Evolutionary conservation across 176 grass and related monocot genomes (phyloP).

Genomic region (Tuctoria greenei): DNA sequence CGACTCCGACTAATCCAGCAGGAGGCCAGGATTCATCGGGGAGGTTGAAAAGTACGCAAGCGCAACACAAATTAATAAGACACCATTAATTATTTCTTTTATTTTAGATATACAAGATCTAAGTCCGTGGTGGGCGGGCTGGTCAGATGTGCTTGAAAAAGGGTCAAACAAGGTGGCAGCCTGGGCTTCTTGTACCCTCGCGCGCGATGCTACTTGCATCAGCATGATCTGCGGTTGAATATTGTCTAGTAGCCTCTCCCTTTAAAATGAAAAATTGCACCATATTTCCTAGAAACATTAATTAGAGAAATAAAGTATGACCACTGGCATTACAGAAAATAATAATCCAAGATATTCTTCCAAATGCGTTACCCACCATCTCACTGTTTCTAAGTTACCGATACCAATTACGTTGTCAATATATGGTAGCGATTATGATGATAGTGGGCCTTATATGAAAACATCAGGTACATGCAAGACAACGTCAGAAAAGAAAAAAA

Average conservation of each 20-base stretch:
- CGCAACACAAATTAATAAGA: too few relatives aligned
- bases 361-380: too few relatives aligned
- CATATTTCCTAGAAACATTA: too few relatives aligned
- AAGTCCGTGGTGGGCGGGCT: constrained; percentile 19
- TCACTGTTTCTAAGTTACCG: not conserved
- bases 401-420: too few relatives aligned
- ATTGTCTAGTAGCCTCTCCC: not conserved
- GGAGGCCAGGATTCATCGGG: not conserved
- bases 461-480: not conserved
- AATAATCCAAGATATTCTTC: not conserved
- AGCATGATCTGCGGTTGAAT: not conserved
- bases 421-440: not conserved
- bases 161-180: constrained; percentile 40
- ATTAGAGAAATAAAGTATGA: too few relatives aligned
- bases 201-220: not conserved
- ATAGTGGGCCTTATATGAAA: not conserved
- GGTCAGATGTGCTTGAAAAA: constrained; percentile 15
- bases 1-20: not conserved
- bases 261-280: too few relatives aligned
- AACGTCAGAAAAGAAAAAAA: too few relatives aligned
- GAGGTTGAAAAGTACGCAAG: constrained; percentile 26
- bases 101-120: too few relatives aligned
- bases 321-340: not conserved
- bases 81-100: too few relatives aligned
- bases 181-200: constrained; percentile 11